phyloP scores from a whole-genome alignment of 2,329 filamentous ascomycete genomes.

The Phoma sp. region DNA sequence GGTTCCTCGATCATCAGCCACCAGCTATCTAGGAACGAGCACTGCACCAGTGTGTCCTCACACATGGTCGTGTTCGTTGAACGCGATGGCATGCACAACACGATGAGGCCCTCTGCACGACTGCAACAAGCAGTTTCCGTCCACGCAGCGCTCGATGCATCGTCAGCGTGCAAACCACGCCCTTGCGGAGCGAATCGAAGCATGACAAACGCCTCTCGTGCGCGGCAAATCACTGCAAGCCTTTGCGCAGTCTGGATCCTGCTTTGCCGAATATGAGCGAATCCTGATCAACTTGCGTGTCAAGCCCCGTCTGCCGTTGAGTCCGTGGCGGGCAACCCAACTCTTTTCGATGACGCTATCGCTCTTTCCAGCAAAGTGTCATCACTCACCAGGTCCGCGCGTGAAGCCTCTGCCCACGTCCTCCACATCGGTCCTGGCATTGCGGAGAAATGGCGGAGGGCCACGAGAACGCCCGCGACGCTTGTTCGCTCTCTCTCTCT shows the following conservation, averaged over 20 bases:
- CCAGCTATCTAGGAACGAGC: background rate
- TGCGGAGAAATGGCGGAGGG: slow-evolving; percentile 41
- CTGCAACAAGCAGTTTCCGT: background rate
- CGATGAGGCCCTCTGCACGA: background rate
- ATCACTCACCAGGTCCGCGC: slow-evolving; percentile 21
- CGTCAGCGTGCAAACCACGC: background rate
- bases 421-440: slow-evolving; percentile 36
- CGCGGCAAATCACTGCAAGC: slow-evolving; percentile 14
- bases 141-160: background rate
- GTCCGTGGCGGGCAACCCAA: slow-evolving; percentile 21
- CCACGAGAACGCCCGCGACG: slow-evolving; percentile 26
- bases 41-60: slow-evolving; percentile 1
- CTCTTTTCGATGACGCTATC: slow-evolving; percentile 22
- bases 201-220: slow-evolving; percentile 7
- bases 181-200: background rate
- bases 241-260: slow-evolving; percentile 16
- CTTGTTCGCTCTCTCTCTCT: slow-evolving; percentile 17
- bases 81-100: background rate
- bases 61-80: background rate
- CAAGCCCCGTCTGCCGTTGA: slow-evolving; percentile 17
- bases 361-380: slow-evolving; percentile 24
- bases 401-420: slow-evolving; percentile 28
- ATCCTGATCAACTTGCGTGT: slow-evolving; percentile 19
- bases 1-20: slow-evolving; percentile 5
- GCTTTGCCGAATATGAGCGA: slow-evolving; percentile 17